Conservation (phyloP, 2,329 filamentous ascomycete species). For the Penicillium sp. region DNA sequence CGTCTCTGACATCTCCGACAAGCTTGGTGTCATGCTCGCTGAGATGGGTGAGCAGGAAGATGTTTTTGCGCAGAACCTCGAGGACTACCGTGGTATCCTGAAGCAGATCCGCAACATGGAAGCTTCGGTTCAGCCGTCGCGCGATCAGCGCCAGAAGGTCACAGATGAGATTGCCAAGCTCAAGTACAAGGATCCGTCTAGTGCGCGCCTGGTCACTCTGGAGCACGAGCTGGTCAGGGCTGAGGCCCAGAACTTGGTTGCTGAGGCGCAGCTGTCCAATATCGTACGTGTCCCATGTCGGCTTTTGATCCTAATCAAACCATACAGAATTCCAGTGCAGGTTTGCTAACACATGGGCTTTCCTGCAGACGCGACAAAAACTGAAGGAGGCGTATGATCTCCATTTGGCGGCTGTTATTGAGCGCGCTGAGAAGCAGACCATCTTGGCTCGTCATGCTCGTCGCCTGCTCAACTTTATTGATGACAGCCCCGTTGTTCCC, state of each 20-base stretch:
- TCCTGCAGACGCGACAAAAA: conserved; percentile 81
- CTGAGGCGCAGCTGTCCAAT: conserved; percentile 94
- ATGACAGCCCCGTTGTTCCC: conserved; percentile 86
- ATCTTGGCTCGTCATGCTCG: conserved; percentile 90
- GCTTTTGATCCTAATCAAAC: not conserved
- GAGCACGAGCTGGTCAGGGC: conserved; percentile 96
- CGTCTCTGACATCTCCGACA: conserved; percentile 89
- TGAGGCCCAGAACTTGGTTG: conserved; percentile 93
- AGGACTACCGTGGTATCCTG: conserved; percentile 77
- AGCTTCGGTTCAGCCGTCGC: conserved; percentile 87
- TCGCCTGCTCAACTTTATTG: conserved; percentile 78
- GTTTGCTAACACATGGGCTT: conserved; percentile 5
- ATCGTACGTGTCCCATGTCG: conserved; percentile 63
- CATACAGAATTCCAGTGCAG: not conserved
- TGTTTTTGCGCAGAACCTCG: conserved; percentile 77
- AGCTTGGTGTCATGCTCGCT: conserved; percentile 86
- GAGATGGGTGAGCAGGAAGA: conserved; percentile 97
- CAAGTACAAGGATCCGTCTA: conserved; percentile 89
- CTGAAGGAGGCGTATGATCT: conserved; percentile 91
- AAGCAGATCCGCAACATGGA: conserved; percentile 97
- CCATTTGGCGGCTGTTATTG: conserved; percentile 87
- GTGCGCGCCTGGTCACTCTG: conserved; percentile 74
- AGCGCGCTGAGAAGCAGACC: conserved; percentile 95
- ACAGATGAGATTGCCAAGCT: conserved; percentile 88
- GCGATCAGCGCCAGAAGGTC: conserved; percentile 84